These are phyloP conservation scores for Nepenthes gracilis DNA, from an alignment of 148 eudicot genomes.

Conservation along the genomic window DNA sequence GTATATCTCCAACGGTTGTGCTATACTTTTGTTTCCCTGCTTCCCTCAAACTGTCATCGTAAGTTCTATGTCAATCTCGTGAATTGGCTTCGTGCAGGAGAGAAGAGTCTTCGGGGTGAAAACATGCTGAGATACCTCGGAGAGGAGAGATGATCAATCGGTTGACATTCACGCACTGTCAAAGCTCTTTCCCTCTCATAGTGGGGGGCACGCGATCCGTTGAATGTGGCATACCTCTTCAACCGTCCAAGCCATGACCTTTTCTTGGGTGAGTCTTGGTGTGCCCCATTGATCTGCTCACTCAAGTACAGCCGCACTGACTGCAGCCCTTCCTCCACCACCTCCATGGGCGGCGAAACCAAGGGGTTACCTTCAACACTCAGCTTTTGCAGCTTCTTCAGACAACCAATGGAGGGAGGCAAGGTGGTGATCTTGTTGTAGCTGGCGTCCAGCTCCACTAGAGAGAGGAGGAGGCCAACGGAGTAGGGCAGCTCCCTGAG, in stretches of 20 bases:
- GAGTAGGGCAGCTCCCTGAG: slow-evolving; percentile 46
- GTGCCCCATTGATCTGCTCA: slow-evolving; percentile 39
- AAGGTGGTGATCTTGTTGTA: slow-evolving; percentile 41
- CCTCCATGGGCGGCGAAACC: slow-evolving; percentile 53
- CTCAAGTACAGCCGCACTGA: slow-evolving; percentile 46
- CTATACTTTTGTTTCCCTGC: too few species aligned
- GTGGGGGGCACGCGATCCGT: slow-evolving; percentile 7
- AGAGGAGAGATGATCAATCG: slow-evolving; percentile 44
- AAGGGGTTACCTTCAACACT: slow-evolving; percentile 66
- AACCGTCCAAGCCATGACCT: slow-evolving; percentile 46
- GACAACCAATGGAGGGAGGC: slow-evolving; percentile 57
- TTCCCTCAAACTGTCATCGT: too few species aligned
- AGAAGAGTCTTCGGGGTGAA: slow-evolving; percentile 53
- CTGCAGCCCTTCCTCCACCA: slow-evolving; percentile 45
- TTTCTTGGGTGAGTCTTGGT: slow-evolving; percentile 30
- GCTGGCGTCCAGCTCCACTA: slow-evolving; percentile 61
- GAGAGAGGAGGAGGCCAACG: slow-evolving; percentile 60
- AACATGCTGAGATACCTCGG: slow-evolving; percentile 51
- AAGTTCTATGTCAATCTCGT: background rate
- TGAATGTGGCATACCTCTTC: slow-evolving; percentile 33
- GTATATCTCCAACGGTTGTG: too few species aligned
- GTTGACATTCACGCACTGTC: slow-evolving; percentile 12
- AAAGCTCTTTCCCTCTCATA: slow-evolving; percentile 20
- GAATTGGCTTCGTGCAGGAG: slow-evolving; percentile 8
- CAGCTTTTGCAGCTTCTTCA: slow-evolving; percentile 55